Conservation (phyloP, 345 rosid genomes). For the Bruguiera sexangula region DNA sequence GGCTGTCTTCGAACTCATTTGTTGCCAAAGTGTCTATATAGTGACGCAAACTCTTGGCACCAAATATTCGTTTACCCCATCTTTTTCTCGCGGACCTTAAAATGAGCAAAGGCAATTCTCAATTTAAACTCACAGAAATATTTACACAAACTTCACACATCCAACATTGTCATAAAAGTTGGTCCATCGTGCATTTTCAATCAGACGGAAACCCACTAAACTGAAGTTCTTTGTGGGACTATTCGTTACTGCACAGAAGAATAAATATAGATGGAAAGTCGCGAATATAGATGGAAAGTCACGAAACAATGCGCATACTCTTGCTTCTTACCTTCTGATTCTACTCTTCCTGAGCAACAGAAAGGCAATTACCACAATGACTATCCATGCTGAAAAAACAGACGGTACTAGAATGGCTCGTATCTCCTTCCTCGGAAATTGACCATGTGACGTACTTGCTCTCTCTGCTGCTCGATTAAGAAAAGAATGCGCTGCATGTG, state of each 20-base stretch:
- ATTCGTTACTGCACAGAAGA: neutral
- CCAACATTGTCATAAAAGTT: neutral
- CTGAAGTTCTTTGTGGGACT: neutral
- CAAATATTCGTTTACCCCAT: neutral
- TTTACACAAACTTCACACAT: neutral
- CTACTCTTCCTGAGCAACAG: conserved; percentile 30
- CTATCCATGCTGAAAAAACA: conserved; percentile 8
- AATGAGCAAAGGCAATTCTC: neutral
- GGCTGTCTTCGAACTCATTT: neutral
- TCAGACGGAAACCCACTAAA: neutral
- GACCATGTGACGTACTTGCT: conserved; percentile 17
- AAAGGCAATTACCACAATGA: conserved; percentile 9
- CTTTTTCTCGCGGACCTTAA: conserved; percentile 3
- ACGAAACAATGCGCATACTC: conserved; percentile 22
- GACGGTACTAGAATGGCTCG: conserved; percentile 20
- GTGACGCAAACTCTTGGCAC: neutral
- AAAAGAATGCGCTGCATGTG: neutral
- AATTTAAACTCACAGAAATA: neutral
- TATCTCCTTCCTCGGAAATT: conserved; percentile 26
- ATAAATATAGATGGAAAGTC: neutral
- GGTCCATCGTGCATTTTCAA: no score
- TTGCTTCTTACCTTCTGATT: conserved; percentile 25
- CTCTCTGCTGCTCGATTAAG: conserved; percentile 27
- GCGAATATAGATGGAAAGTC: neutral
- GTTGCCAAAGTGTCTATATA: neutral